These are phyloP conservation scores for Solanum lignicaule DNA, from an alignment of 257 asterid species.

Conservation along the genomic window DNA sequence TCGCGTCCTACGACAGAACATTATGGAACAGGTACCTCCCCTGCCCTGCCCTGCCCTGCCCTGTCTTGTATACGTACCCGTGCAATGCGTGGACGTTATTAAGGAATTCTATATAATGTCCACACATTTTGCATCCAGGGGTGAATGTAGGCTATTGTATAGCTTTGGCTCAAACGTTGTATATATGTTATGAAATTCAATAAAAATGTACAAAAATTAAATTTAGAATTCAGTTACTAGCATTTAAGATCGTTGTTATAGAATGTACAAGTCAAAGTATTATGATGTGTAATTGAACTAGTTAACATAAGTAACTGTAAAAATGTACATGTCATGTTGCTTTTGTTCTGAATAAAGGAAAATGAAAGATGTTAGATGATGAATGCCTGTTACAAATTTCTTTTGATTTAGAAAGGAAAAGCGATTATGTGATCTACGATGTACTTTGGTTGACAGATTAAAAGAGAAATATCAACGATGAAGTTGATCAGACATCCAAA, in stretches of 20 bases:
- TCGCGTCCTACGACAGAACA: conserved; percentile 47
- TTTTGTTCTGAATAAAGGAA: neutral
- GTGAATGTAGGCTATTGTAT: neutral
- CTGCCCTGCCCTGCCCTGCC: neutral
- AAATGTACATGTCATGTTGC: neutral
- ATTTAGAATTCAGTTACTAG: neutral
- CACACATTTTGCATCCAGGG: neutral
- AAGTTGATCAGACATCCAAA: conserved; percentile 82
- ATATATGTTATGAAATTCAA: neutral
- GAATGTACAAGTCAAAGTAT: neutral
- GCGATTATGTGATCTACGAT: neutral
- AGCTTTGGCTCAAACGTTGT: neutral
- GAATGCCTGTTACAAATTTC: neutral
- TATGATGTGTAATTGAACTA: neutral
- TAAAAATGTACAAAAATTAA: neutral
- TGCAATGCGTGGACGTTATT: neutral
- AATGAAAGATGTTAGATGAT: neutral
- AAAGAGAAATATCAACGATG: conserved; percentile 78
- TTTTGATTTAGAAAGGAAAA: neutral
- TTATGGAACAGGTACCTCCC: conserved; percentile 55
- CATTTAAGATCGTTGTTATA: neutral
- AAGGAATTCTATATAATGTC: neutral
- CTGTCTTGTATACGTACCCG: neutral
- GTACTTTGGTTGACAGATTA: conserved; percentile 32
- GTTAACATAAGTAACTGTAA: neutral